These are phyloP conservation scores for Cercospora sp. DNA, from an alignment of 2,329 filamentous ascomycete species.

Conservation along the genomic window DNA sequence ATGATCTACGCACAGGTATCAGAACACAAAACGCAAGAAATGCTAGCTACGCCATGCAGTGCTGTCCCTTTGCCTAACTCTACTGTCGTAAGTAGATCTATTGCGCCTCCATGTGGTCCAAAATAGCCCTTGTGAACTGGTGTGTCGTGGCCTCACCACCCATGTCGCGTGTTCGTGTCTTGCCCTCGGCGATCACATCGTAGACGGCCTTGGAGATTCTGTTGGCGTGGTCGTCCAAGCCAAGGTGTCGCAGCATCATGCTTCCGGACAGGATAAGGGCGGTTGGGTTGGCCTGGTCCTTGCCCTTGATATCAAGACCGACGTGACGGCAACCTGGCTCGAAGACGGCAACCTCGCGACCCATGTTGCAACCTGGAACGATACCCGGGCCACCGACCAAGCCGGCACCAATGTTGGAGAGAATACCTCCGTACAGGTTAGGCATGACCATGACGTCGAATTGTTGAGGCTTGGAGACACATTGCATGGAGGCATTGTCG, in stretches of 20 bases:
- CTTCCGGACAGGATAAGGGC: conserved; percentile 91
- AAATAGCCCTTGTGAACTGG: conserved; percentile 91
- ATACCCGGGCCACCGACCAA: conserved; percentile 96
- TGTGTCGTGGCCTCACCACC: conserved; percentile 85
- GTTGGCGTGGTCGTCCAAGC: conserved; percentile 97
- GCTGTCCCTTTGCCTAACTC: conserved; percentile 3
- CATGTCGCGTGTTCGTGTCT: conserved; percentile 92
- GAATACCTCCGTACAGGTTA: conserved; percentile 97
- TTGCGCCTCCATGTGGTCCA: conserved; percentile 82
- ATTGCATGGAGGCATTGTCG: conserved; percentile 99
- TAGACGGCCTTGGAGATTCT: conserved; percentile 88
- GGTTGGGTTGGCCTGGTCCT: conserved; percentile 98
- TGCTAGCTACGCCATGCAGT: conserved; percentile 19
- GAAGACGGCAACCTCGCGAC: conserved; percentile 95
- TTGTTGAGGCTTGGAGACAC: conserved; percentile 91
- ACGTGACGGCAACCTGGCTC: conserved; percentile 99
- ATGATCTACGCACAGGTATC: conserved; percentile 16
- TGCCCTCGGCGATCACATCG: conserved; percentile 82
- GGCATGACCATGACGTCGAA: conserved; percentile 99
- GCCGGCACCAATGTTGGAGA: conserved; percentile 97
- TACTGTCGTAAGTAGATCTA: conserved; percentile 12
- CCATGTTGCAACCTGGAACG: conserved; percentile 99
- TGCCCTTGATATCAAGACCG: conserved; percentile 98
- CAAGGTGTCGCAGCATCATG: conserved; percentile 96
- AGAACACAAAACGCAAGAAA: conserved; percentile 14